These are phyloP conservation scores for Rhizophora mangle DNA, from an alignment of 345 rosid species.

Conservation along the genomic window DNA sequence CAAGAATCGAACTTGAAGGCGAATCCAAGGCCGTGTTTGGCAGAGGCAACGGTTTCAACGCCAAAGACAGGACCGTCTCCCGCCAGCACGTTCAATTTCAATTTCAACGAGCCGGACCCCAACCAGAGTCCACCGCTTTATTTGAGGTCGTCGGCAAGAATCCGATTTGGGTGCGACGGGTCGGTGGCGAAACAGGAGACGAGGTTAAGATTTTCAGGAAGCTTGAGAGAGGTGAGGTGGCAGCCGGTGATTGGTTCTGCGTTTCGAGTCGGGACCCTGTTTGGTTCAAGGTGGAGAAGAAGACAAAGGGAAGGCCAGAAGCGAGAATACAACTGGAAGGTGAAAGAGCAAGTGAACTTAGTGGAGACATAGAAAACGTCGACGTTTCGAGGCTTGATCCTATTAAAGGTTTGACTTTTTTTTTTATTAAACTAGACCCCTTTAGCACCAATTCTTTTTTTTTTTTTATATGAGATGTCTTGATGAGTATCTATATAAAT, in stretches of 20 bases:
- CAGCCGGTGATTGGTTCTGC: constrained; percentile 56
- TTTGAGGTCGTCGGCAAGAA: constrained; percentile 66
- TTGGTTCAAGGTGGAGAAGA: constrained; percentile 52
- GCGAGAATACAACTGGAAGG: constrained; percentile 19
- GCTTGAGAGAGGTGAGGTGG: constrained; percentile 47
- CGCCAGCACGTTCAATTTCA: constrained; percentile 55
- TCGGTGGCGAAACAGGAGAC: constrained; percentile 10
- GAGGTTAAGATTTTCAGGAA: constrained; percentile 41
- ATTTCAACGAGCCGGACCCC: constrained; percentile 16
- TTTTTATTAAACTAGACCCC: no score
- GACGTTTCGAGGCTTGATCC: constrained; percentile 48
- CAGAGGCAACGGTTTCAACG: constrained; percentile 52
- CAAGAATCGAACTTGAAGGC: constrained; percentile 31
- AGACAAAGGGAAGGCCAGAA: constrained; percentile 25
- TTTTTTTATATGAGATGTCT: no score
- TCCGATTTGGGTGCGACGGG: constrained; percentile 57
- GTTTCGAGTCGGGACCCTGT: constrained; percentile 47
- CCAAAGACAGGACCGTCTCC: constrained; percentile 53
- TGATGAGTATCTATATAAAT: no score
- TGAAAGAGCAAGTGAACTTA: constrained; percentile 16
- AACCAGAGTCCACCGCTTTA: constrained; percentile 39
- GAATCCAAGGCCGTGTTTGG: constrained; percentile 42
- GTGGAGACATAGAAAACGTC: constrained; percentile 16
- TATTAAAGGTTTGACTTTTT: constrained; percentile 49
- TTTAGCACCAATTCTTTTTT: no score